phyloP scores from a whole-genome alignment of 78 protist genomes.

The Dictyostelium citrinum region DNA sequence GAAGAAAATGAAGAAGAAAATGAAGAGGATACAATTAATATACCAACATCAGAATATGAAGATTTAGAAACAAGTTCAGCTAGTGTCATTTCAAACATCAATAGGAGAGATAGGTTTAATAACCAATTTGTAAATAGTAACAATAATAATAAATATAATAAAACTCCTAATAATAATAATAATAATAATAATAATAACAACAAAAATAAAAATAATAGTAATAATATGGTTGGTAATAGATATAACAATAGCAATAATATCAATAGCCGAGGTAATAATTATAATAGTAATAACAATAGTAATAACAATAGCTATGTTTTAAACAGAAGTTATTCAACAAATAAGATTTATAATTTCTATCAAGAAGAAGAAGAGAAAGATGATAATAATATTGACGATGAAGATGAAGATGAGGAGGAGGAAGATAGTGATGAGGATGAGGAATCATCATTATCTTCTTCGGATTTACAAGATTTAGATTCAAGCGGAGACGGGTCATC shows the following conservation, averaged over 20 bases:
- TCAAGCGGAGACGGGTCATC: background rate
- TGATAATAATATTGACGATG: background rate
- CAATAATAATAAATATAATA: background rate
- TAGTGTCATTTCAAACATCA: background rate
- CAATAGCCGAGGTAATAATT: background rate
- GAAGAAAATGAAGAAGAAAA: background rate
- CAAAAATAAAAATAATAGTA: background rate
- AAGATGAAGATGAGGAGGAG: conserved; percentile 2
- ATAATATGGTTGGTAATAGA: background rate
- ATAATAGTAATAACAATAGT: background rate
- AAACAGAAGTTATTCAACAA: conserved; percentile 8
- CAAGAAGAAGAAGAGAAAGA: conserved; percentile 4
- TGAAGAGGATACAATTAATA: background rate
- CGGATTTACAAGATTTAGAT: background rate
- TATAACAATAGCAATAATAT: background rate
- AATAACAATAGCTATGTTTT: background rate
- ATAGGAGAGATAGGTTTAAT: background rate
- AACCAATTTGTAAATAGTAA: background rate
- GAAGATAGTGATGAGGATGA: background rate
- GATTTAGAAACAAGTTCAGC: background rate
- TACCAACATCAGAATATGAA: background rate
- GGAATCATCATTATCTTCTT: background rate
- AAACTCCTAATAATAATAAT: background rate
- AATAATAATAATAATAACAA: too few relatives aligned
- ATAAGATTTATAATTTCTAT: background rate